phyloP scores from a whole-genome alignment of 345 rosid species.

The Cardamine occulta region DNA sequence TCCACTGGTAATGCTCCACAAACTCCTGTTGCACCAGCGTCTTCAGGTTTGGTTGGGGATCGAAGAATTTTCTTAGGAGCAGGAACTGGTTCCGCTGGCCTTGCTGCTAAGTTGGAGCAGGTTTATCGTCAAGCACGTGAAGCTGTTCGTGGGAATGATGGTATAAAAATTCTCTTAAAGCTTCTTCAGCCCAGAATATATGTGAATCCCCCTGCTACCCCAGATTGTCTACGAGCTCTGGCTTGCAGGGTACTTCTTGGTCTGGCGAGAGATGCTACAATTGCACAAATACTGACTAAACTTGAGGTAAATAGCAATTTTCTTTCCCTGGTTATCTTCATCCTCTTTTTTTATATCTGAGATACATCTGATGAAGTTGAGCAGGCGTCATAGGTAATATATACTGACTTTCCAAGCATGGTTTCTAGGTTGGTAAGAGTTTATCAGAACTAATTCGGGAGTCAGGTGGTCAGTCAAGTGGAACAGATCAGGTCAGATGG shows the following conservation, averaged over 20 bases:
- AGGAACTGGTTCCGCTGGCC: conserved; percentile 98
- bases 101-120: conserved; percentile 97
- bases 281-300: conserved; percentile 97
- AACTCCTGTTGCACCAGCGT: conserved; percentile 54
- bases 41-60: conserved; percentile 97
- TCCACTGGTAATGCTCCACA: conserved; percentile 55
- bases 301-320: conserved; percentile 67
- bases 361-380: conserved; percentile 29
- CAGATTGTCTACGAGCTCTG: conserved; percentile 93
- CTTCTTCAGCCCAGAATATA: conserved; percentile 91
- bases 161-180: conserved; percentile 94
- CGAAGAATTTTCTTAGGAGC: conserved; percentile 92
- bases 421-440: conserved; percentile 87
- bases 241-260: conserved; percentile 97
- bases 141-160: conserved; percentile 93
- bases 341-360: conserved; percentile 2
- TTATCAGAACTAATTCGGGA: conserved; percentile 94
- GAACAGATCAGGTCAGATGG: conserved; percentile 92
- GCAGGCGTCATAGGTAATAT: conserved; percentile 11
- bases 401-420: conserved; percentile 25
- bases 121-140: conserved; percentile 97
- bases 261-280: conserved; percentile 93
- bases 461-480: conserved; percentile 77
- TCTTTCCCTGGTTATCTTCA: conserved; percentile 12
- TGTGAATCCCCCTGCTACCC: conserved; percentile 80